Percentiles rank a stretch among this genome's conserved stretches.
Conservation (phyloP, 495 filamentous ascomycete genomes). For the Penicillium cosmopolitanum region DNA sequence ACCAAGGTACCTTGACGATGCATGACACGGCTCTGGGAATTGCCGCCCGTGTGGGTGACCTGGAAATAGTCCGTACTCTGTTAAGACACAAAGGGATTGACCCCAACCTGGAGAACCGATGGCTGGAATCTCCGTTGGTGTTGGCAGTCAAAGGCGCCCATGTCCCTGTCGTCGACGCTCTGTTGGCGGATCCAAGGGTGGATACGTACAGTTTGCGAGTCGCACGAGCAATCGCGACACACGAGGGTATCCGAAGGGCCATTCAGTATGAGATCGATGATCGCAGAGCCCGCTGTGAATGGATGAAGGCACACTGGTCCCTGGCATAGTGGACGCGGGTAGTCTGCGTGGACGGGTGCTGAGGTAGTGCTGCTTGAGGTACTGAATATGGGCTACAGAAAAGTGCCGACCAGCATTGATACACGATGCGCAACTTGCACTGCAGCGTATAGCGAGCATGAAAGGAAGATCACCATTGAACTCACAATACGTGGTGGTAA, state of each 20-base stretch:
- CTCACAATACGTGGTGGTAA: neutral
- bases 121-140: too few relatives aligned
- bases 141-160: too few relatives aligned
- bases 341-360: neutral
- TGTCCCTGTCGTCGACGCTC: too few relatives aligned
- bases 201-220: too few relatives aligned
- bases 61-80: too few relatives aligned
- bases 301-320: neutral
- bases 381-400: neutral
- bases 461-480: too few relatives aligned
- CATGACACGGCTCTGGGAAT: slow-evolving; percentile 19
- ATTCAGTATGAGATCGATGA: neutral
- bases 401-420: neutral
- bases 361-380: neutral
- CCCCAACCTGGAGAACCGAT: too few relatives aligned
- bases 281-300: neutral
- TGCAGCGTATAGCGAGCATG: too few relatives aligned
- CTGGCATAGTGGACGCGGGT: neutral
- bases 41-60: slow-evolving; percentile 8
- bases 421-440: neutral
- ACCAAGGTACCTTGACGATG: slow-evolving; percentile 12
- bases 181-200: too few relatives aligned
- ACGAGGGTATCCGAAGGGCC: neutral
- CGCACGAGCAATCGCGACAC: too few relatives aligned
- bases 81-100: too few relatives aligned